These are phyloP conservation scores for Sechiopsis laciniata DNA, from an alignment of 306 rosid species.

Conservation along the genomic window DNA sequence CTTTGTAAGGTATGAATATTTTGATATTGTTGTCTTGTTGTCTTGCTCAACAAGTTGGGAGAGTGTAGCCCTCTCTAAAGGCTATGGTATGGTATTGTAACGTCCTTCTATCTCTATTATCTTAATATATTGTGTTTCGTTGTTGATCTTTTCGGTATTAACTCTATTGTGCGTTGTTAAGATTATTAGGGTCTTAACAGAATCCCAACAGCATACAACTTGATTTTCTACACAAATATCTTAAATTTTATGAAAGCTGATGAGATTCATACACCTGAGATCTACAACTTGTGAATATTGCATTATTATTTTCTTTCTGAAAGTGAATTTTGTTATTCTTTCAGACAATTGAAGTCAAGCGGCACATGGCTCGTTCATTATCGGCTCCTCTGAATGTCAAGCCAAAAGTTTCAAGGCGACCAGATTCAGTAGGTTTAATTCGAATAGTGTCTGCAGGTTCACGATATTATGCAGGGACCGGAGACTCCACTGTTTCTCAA, in stretches of 20 bases:
- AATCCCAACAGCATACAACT: too few species aligned
- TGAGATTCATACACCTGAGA: background rate
- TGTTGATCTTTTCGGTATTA: too few species aligned
- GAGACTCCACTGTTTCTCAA: constrained; percentile 36
- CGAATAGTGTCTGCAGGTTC: constrained; percentile 66
- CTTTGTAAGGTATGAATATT: too few species aligned
- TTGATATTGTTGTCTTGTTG: too few species aligned
- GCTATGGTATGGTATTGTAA: too few species aligned
- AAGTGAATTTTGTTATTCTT: constrained; percentile 27
- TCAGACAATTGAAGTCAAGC: constrained; percentile 48
- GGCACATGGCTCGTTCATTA: constrained; percentile 61
- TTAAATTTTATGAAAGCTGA: background rate
- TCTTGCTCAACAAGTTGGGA: too few species aligned
- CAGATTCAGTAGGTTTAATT: constrained; percentile 55
- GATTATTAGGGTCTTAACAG: too few species aligned
- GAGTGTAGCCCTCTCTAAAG: too few species aligned
- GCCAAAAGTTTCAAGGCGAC: constrained; percentile 39
- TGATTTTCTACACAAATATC: background rate
- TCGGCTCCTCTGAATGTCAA: constrained; percentile 67
- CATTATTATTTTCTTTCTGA: background rate
- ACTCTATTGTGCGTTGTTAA: too few species aligned
- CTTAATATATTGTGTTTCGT: too few species aligned
- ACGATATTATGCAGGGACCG: constrained; percentile 33
- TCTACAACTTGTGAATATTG: constrained; percentile 6
- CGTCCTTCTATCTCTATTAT: too few species aligned